Conservation (phyloP, 73 alveolate species). For the Paramecium octaurelia region DNA sequence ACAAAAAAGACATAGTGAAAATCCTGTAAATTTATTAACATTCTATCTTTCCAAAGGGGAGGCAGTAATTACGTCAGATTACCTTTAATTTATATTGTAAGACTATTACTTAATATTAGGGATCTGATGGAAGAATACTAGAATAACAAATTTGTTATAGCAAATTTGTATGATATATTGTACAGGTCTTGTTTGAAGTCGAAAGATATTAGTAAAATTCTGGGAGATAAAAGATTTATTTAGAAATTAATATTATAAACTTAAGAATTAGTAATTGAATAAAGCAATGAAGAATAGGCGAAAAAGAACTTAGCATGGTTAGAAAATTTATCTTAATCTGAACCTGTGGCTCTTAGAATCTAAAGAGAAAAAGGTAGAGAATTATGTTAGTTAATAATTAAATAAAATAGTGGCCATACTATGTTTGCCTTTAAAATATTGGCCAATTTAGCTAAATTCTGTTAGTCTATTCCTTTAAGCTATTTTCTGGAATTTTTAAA, state of each 20-base stretch:
- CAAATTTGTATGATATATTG: neutral
- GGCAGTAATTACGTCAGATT: neutral
- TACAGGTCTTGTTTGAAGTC: neutral
- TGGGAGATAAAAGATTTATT: neutral
- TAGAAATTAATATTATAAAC: neutral
- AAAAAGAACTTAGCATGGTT: neutral
- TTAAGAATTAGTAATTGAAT: neutral
- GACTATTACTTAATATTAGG: neutral
- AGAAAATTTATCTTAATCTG: neutral
- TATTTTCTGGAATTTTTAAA: neutral
- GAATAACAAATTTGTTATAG: neutral
- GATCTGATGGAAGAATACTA: neutral
- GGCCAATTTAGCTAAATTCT: neutral
- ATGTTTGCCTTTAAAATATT: neutral
- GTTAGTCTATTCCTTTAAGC: neutral
- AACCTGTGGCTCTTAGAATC: neutral
- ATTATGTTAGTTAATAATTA: neutral
- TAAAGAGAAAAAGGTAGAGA: conserved; percentile 2
- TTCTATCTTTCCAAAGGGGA: neutral
- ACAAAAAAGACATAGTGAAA: neutral
- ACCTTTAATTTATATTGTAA: neutral
- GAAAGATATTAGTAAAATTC: neutral
- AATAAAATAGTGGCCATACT: neutral
- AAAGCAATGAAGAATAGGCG: neutral
- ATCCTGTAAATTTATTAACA: neutral